Evolutionary conservation across 352 stramenopile genomes (phyloP).

Genomic region (Phytophthora pseudosyringae): DNA sequence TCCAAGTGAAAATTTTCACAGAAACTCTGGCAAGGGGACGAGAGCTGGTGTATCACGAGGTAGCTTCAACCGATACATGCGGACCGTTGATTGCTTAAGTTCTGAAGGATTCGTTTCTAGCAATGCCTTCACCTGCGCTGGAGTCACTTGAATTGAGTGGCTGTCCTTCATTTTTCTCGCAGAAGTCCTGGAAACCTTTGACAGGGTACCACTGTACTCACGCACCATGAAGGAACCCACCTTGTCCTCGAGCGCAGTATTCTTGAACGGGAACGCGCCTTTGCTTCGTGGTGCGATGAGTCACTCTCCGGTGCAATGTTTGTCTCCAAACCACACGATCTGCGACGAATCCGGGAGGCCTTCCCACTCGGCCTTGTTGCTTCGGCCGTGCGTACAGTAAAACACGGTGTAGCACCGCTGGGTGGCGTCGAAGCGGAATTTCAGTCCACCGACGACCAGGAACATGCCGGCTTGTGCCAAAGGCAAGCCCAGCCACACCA

Average conservation of each 20-base stretch:
- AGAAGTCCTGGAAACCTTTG: neutral
- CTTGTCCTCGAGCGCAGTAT: constrained; percentile 2
- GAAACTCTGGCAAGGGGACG: neutral
- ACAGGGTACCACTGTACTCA: constrained; percentile 12
- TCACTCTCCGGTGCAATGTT: neutral
- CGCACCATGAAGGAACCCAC: constrained; percentile 14
- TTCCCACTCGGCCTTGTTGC: neutral
- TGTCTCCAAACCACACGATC: neutral
- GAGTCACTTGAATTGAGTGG: no score
- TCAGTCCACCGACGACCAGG: neutral
- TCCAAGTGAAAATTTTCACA: constrained; percentile 9
- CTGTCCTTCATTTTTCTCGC: neutral
- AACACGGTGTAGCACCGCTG: constrained; percentile 5
- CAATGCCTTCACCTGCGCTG: no score
- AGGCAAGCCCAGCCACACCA: no score
- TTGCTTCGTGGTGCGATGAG: neutral
- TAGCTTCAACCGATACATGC: neutral
- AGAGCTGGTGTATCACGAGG: constrained; percentile 10
- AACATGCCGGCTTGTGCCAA: no score
- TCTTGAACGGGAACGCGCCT: neutral
- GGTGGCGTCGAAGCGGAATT: neutral
- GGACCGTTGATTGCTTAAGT: neutral
- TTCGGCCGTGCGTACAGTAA: neutral
- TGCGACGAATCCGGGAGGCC: neutral
- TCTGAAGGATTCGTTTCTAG: neutral